Evolutionary conservation across 352 stramenopile species (phyloP).

Genomic region (Phytophthora agathidicida): DNA sequence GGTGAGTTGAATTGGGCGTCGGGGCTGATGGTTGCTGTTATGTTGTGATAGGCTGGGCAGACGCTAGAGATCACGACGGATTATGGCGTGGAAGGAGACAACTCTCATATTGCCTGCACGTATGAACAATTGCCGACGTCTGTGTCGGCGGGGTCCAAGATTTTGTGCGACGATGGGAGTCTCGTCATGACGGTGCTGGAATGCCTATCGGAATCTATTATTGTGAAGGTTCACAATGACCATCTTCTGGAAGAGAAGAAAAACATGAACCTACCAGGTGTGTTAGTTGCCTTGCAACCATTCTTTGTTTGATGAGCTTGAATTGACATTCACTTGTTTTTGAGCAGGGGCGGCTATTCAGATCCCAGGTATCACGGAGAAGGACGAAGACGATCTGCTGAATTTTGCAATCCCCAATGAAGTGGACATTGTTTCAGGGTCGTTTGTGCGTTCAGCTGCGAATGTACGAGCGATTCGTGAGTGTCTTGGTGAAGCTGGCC

Average conservation of each 20-base stretch:
- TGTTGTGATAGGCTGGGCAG: constrained; percentile 56
- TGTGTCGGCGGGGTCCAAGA: constrained; percentile 92
- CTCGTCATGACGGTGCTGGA: constrained; percentile 93
- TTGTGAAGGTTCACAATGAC: constrained; percentile 84
- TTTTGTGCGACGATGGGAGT: constrained; percentile 97
- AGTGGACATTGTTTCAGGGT: constrained; percentile 99
- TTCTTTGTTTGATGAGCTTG: background rate
- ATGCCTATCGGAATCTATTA: constrained; percentile 73
- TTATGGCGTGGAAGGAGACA: constrained; percentile 83
- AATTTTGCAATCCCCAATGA: constrained; percentile 97
- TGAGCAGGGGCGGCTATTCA: constrained; percentile 71
- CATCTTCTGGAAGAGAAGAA: constrained; percentile 95
- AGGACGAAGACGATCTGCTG: constrained; percentile 93
- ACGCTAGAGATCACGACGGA: constrained; percentile 92
- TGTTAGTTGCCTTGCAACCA: background rate
- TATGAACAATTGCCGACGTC: constrained; percentile 94
- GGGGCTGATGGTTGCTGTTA: constrained; percentile 3
- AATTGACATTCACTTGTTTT: constrained; percentile 6
- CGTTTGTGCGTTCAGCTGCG: constrained; percentile 97
- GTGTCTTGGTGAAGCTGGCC: constrained; percentile 84
- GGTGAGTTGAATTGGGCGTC: constrained; percentile 6
- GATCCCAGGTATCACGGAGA: constrained; percentile 95
- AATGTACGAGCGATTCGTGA: constrained; percentile 93
- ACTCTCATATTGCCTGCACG: constrained; percentile 89
- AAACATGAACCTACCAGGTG: constrained; percentile 97